These are phyloP conservation scores for Fragaria vesca DNA, from an alignment of 306 rosid genomes.

Conservation along the genomic window DNA sequence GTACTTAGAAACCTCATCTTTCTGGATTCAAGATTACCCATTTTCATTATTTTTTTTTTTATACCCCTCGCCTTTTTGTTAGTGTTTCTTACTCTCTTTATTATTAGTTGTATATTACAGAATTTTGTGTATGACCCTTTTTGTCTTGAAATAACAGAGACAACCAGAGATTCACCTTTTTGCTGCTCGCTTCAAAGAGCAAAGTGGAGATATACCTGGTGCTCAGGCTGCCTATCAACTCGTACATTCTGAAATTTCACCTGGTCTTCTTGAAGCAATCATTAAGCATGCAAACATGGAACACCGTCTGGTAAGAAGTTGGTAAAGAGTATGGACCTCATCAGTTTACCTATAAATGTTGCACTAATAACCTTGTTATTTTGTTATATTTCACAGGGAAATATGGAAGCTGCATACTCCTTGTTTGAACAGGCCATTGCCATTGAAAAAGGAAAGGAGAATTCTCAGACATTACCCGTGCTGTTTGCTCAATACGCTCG, in stretches of 20 bases:
- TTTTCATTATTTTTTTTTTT: neutral
- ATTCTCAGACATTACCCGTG: conserved; percentile 79
- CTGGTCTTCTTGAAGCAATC: conserved; percentile 98
- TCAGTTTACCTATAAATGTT: conserved; percentile 18
- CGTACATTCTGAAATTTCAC: conserved; percentile 86
- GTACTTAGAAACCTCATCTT: neutral
- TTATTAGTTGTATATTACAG: neutral
- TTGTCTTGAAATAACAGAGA: conserved; percentile 53
- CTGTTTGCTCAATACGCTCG: conserved; percentile 85
- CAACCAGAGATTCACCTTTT: conserved; percentile 95
- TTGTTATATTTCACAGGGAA: conserved; percentile 55
- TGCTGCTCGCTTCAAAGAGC: conserved; percentile 91
- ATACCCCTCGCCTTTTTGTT: neutral
- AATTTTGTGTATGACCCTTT: conserved; percentile 2
- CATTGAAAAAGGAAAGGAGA: conserved; percentile 95
- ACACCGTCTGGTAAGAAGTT: conserved; percentile 70
- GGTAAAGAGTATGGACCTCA: conserved; percentile 13
- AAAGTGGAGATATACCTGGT: conserved; percentile 75
- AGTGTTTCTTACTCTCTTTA: neutral
- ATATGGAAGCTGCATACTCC: conserved; percentile 77
- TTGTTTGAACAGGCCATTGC: conserved; percentile 92
- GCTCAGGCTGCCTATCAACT: conserved; percentile 93
- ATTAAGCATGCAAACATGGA: conserved; percentile 94
- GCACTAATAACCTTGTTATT: conserved; percentile 16
- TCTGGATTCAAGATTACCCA: neutral